phyloP scores from a whole-genome alignment of 2,329 filamentous ascomycete genomes.

The Acrocalymma vagum region DNA sequence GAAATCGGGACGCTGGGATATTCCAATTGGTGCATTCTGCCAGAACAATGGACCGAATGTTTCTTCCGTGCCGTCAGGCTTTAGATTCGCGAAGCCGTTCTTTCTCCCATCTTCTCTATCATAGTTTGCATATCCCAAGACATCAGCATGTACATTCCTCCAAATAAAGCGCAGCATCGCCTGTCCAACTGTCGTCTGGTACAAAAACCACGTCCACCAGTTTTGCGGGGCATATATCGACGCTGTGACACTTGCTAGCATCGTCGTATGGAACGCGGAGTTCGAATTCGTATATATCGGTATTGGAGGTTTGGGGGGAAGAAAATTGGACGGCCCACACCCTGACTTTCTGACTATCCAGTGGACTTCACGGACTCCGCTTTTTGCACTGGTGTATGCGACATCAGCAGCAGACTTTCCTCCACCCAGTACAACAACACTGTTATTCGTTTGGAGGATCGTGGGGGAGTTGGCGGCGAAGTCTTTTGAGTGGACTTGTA shows the following conservation, averaged over 20 bases:
- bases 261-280: constrained; percentile 22
- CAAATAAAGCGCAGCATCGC: constrained; percentile 18
- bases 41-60: constrained; percentile 34
- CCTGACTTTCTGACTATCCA: constrained; percentile 46
- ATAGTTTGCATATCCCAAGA: constrained; percentile 18
- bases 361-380: constrained; percentile 32
- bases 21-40: constrained; percentile 29
- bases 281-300: constrained; percentile 24
- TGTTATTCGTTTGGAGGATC: constrained; percentile 19
- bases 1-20: constrained; percentile 31
- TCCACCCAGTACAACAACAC: constrained; percentile 42
- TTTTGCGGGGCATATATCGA: constrained; percentile 16
- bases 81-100: constrained; percentile 27
- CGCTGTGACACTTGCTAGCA: constrained; percentile 17
- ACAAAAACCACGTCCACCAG: constrained; percentile 20
- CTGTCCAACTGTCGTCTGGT: constrained; percentile 18
- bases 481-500: constrained; percentile 42
- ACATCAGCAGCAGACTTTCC: constrained; percentile 50
- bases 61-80: too few species aligned
- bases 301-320: constrained; percentile 26
- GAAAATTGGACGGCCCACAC: constrained; percentile 38
- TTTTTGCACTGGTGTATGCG: constrained; percentile 43
- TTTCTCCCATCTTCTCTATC: constrained; percentile 24
- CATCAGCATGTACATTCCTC: constrained; percentile 15
- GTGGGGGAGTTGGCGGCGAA: constrained; percentile 35